phyloP scores from a whole-genome alignment of 176 grass and related monocot genomes.

The Zea luxurians region DNA sequence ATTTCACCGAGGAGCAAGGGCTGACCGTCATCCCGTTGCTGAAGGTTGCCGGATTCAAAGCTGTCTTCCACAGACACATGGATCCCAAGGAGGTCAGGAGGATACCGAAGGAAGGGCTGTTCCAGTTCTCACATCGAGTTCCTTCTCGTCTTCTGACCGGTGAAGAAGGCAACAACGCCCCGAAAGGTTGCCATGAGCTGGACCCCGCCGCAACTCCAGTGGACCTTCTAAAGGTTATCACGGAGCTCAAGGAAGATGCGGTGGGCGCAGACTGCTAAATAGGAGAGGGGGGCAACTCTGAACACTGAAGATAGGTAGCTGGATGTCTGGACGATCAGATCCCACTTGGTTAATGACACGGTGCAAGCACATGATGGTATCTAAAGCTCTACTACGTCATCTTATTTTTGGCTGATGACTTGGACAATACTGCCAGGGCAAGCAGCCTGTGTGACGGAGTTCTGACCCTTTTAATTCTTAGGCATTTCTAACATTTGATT shows the following conservation, averaged over 20 bases:
- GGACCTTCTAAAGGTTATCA: constrained; percentile 88
- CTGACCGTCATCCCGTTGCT: constrained; percentile 68
- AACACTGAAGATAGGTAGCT: constrained; percentile 43
- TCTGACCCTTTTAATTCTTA: constrained; percentile 46
- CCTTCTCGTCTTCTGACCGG: constrained; percentile 75
- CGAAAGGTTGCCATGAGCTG: constrained; percentile 81
- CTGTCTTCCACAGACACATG: constrained; percentile 78
- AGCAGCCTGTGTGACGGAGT: constrained; percentile 34
- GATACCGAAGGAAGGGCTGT: constrained; percentile 82
- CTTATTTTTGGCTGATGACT: constrained; percentile 54
- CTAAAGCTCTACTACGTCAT: constrained; percentile 43
- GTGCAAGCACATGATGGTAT: constrained; percentile 33
- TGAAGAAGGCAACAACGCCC: constrained; percentile 72
- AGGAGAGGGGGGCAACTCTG: constrained; percentile 25
- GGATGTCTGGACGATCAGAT: constrained; percentile 27
- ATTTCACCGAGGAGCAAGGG: constrained; percentile 73
- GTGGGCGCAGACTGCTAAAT: constrained; percentile 30
- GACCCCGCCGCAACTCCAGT: constrained; percentile 90
- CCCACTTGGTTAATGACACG: constrained; percentile 23
- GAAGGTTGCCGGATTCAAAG: constrained; percentile 95
- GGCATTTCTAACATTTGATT: constrained; percentile 51
- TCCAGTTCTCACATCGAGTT: constrained; percentile 89
- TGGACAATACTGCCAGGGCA: constrained; percentile 59
- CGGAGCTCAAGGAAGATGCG: constrained; percentile 61
- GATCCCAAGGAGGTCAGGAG: constrained; percentile 63